Evolutionary conservation across 495 filamentous ascomycete genomes (phyloP), one percentile per base, ranked within the genome.

Genomic region (Aspergillus conjunctus): DNA sequence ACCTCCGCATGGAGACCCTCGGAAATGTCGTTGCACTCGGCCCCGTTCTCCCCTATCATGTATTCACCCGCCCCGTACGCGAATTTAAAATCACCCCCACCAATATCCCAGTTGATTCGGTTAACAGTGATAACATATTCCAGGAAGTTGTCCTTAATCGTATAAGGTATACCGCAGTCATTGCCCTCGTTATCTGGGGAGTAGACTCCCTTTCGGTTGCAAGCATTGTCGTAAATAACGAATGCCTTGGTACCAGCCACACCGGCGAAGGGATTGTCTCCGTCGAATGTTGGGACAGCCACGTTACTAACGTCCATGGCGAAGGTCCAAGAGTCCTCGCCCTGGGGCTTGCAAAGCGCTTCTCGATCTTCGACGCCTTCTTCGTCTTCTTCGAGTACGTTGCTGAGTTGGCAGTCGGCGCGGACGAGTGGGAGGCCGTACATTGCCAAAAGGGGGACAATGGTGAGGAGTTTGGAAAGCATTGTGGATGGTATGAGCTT

Each of bases 191-290:
- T 12, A 26, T 50, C n/a, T n/a, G n/a, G n/a, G n/a, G n/a, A n/a
- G n/a, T n/a, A 50, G 2, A 50, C 46, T 2, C 46, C 46, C n/a
- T 12, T 48, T 21, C n/a, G 44, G 15, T 2, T 21, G 44, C 44
- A 21, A 8, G 44, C 44, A n/a, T 48, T 48, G 44, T 48, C 46
- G 20, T 50, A 50, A 20, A 50, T 50, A 22, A 50, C 22, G n/a
- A 50, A 50, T 5, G 18, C 46, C 46, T 50, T 4, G 46, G 12
- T 50, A 4, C 22, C 6, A 0, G 4, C 18, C 11, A 50, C 18
- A 6, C 15, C 46, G 18, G 12, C 46, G n/a, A 20, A 22, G 11
- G 22, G 3, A 26, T 50, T 6, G n/a, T 22, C 46, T 6, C 2
- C 4, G 20, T 50, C 18, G 22, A 50, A 22, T 2, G 14, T 22